These are phyloP conservation scores for Phaffia tasmanica DNA, from an alignment of 768 basidiomycete genomes.

Conservation along the genomic window DNA sequence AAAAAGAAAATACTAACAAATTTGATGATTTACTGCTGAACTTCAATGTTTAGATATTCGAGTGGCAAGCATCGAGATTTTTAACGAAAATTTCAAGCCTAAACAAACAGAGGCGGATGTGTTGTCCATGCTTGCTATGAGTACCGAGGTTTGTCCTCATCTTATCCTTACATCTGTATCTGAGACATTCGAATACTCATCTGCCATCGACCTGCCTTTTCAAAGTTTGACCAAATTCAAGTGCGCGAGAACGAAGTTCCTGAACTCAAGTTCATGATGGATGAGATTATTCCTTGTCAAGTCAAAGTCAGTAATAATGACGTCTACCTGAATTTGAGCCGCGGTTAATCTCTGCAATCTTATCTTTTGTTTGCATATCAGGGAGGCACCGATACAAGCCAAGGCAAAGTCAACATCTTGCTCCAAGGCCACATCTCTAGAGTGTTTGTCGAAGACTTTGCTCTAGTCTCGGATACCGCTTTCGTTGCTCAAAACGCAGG, in stretches of 20 bases:
- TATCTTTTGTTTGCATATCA: conserved; percentile 33
- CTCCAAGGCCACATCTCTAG: conserved; percentile 81
- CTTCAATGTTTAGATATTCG: conserved; percentile 51
- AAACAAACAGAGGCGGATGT: conserved; percentile 90
- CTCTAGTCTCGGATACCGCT: conserved; percentile 84
- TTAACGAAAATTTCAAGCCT: conserved; percentile 62
- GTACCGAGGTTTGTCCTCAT: conserved; percentile 60
- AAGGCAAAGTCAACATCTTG: conserved; percentile 87
- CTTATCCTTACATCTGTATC: background rate
- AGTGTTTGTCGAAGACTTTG: conserved; percentile 79
- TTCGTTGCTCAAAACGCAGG: conserved; percentile 62
- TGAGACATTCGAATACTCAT: background rate
- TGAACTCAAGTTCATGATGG: conserved; percentile 64
- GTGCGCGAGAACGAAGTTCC: conserved; percentile 76
- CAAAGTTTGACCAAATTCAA: conserved; percentile 87
- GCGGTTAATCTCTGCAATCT: background rate
- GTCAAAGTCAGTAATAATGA: conserved; percentile 50
- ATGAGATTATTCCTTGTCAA: conserved; percentile 58
- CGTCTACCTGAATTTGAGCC: background rate
- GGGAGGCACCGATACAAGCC: conserved; percentile 55
- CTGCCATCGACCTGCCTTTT: conserved; percentile 5
- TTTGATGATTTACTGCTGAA: background rate
- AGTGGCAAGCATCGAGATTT: conserved; percentile 71
- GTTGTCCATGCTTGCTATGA: conserved; percentile 70
- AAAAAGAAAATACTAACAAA: background rate